Evolutionary conservation across 192 early-diverging fungal genomes (phyloP).

Genomic region (Mortierella alpina): DNA sequence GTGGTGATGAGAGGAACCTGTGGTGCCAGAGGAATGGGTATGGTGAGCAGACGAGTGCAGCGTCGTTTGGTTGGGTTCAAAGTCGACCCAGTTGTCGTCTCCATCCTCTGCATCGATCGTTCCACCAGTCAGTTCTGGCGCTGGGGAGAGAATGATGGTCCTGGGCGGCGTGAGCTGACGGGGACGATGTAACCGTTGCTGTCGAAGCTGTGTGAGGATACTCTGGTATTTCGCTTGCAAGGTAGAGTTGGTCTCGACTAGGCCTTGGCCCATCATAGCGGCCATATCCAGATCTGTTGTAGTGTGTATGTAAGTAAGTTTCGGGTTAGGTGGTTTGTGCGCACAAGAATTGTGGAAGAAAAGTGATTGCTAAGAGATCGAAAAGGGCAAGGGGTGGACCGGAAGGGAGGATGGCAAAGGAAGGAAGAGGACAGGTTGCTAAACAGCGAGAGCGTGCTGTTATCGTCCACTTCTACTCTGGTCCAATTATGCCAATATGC

Average conservation of each 20-base stretch:
- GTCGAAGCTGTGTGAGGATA: slow-evolving; percentile 31
- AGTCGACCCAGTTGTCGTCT: slow-evolving; percentile 52
- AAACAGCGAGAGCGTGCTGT: too few relatives aligned
- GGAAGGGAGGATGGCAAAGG: too few relatives aligned
- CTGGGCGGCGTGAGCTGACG: slow-evolving; percentile 31
- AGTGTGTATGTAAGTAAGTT: too few relatives aligned
- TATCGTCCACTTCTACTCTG: too few relatives aligned
- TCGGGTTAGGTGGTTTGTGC: too few relatives aligned
- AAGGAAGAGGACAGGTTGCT: too few relatives aligned
- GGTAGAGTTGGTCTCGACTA: slow-evolving; percentile 22
- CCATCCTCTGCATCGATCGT: slow-evolving; percentile 10
- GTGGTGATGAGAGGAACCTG: slow-evolving; percentile 1
- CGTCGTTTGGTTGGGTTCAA: slow-evolving; percentile 21
- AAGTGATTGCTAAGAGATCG: too few relatives aligned
- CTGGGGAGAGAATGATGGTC: slow-evolving; percentile 34
- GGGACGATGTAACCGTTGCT: slow-evolving; percentile 35
- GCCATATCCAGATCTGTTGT: slow-evolving; percentile 27
- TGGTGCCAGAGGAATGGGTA: background rate
- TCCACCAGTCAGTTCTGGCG: slow-evolving; percentile 15
- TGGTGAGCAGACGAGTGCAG: background rate
- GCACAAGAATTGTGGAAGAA: too few relatives aligned
- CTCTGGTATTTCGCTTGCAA: slow-evolving; percentile 36
- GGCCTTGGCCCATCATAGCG: slow-evolving; percentile 36
- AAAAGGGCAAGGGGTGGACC: too few relatives aligned
- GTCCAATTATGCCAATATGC: too few relatives aligned